Evolutionary conservation across 1,284 basidiomycete genomes (phyloP).

Genomic region (Uromyces viciae-fabae): DNA sequence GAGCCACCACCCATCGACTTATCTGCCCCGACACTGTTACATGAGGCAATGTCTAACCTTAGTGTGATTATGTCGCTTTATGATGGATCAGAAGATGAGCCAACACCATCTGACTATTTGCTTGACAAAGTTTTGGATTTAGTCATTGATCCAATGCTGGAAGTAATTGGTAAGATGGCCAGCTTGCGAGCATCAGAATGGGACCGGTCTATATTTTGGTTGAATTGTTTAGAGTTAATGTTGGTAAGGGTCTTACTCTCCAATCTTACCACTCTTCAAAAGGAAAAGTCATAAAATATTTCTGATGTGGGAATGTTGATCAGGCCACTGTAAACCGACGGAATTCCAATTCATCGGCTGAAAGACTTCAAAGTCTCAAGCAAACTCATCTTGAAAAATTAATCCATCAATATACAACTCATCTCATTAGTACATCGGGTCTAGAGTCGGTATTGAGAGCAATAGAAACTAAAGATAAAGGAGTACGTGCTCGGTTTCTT

Average conservation of each 20-base stretch:
- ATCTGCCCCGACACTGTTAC: constrained; percentile 69
- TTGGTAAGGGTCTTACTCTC: constrained; percentile 5
- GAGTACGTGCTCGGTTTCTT: constrained; percentile 58
- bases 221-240: constrained; percentile 39
- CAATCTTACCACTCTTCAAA: too few relatives aligned
- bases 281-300: too few relatives aligned
- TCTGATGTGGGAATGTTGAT: too few relatives aligned
- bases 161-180: constrained; percentile 11
- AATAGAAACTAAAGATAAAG: constrained; percentile 61
- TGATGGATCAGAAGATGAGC: constrained; percentile 66
- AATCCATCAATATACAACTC: constrained; percentile 62
- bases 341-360: neutral
- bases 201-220: constrained; percentile 37
- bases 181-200: constrained; percentile 10
- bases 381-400: constrained; percentile 24
- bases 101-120: constrained; percentile 54
- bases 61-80: constrained; percentile 84
- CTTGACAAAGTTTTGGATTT: constrained; percentile 32
- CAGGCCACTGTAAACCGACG: too few relatives aligned
- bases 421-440: constrained; percentile 70
- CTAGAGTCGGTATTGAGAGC: constrained; percentile 65
- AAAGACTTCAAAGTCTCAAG: constrained; percentile 1
- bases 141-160: constrained; percentile 27
- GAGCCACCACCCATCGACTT: constrained; percentile 73
- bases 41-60: constrained; percentile 75